Evolutionary conservation across 1,284 basidiomycete species (phyloP), one percentile per base, ranked within the genome.

Genomic region (Boletus putidus): DNA sequence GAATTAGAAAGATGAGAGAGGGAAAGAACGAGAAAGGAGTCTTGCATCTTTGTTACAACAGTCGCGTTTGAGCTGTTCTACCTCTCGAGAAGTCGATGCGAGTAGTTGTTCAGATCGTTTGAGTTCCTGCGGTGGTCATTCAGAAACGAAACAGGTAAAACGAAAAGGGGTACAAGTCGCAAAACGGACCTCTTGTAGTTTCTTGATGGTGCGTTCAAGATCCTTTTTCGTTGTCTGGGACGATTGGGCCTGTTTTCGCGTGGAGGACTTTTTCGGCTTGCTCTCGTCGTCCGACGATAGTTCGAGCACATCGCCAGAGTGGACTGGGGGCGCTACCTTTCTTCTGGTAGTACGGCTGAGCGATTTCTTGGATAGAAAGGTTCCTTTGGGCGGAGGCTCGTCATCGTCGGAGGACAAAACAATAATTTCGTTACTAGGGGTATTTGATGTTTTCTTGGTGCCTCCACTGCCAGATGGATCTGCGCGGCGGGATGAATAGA

Each of bases 331-430:
- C 35, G 25, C 46, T 4, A 50, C 53, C 53, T 62, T 70, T 48
- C 58, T 70, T 44, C 31, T 71, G 21, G 25, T 21, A 27, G 53
- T 48, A 65, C 71, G 52, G 57, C 62, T 12, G 65, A 49, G 74
- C 2, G 80, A 69, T 57, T 74, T 78, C 52, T 72, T 75, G 10
- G 53, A 23, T 1, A 40, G 21, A 16, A 55, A 45, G 70, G 62
- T 64, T 77, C 72, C 63, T 53, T 65, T 63, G 45, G 63, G 59
- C 45, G 62, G 63, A 36, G 57, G 61, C 45, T 74, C 71, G 47
- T 82, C 81, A 49, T 82, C 80, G 64, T 84, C 83, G 33, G 82
- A 84, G 36, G 83, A 85, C 45, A 85, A 79, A 67, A 84, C 77
- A 63, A 85, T 85, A 47, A 84, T 70, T 53, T 83, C 80, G 53